phyloP scores from a whole-genome alignment of 169 alveolate genomes.

The Plasmodium yoelii region DNA sequence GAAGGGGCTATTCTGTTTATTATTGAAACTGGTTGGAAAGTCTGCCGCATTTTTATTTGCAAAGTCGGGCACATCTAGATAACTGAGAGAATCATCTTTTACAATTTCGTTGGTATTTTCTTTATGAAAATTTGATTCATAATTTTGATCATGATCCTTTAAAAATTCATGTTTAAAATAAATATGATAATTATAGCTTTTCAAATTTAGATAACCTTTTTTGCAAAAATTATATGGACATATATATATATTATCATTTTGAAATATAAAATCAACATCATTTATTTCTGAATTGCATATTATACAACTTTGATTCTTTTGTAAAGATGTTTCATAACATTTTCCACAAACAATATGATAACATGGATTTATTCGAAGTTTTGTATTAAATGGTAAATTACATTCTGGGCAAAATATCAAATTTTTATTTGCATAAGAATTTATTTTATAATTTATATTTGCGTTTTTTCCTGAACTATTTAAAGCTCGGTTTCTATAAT shows the following conservation, averaged over 20 bases:
- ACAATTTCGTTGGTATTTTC: neutral
- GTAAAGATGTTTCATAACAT: slow-evolving; percentile 32
- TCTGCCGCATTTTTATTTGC: too few relatives aligned
- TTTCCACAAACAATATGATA: slow-evolving; percentile 35
- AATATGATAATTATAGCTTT: slow-evolving; percentile 42
- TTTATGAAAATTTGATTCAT: neutral
- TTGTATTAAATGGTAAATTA: slow-evolving; percentile 25
- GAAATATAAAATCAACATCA: slow-evolving; percentile 35
- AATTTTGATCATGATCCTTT: neutral
- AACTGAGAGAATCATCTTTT: neutral
- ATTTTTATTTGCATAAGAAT: neutral
- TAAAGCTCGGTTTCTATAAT: slow-evolving; percentile 29
- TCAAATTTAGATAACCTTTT: slow-evolving; percentile 37
- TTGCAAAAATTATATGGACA: slow-evolving; percentile 61
- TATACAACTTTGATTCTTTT: slow-evolving; percentile 21
- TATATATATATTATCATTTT: slow-evolving; percentile 28
- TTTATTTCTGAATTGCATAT: slow-evolving; percentile 33
- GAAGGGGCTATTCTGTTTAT: too few relatives aligned
- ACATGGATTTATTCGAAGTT: slow-evolving; percentile 56
- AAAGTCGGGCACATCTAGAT: too few relatives aligned
- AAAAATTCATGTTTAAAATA: slow-evolving; percentile 54
- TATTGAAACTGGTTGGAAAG: too few relatives aligned
- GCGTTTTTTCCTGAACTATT: slow-evolving; percentile 9
- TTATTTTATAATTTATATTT: slow-evolving; percentile 39
- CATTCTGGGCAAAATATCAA: slow-evolving; percentile 41